phyloP scores from a whole-genome alignment of 2,329 filamentous ascomycete genomes.

The Fusarium sp. region DNA sequence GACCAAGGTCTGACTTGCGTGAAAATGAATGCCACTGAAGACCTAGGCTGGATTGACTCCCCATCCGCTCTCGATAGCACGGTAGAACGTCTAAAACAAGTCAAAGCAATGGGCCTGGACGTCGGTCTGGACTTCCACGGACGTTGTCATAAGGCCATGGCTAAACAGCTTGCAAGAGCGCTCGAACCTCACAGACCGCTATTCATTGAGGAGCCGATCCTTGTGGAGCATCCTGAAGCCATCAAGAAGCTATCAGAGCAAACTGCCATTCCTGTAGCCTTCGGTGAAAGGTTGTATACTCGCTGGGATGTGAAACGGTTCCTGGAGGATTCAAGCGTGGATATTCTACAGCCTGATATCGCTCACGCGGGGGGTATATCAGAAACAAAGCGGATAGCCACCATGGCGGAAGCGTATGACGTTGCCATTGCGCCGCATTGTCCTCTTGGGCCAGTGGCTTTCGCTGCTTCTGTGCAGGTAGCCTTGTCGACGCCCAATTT shows the following conservation, averaged over 20 bases:
- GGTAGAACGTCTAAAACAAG: conserved; percentile 74
- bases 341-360: conserved; percentile 80
- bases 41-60: conserved; percentile 81
- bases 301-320: conserved; percentile 81
- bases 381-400: conserved; percentile 75
- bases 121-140: conserved; percentile 84
- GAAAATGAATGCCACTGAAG: conserved; percentile 85
- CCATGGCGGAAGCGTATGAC: conserved; percentile 80
- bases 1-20: conserved; percentile 69
- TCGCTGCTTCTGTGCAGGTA: conserved; percentile 78
- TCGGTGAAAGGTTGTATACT: conserved; percentile 78
- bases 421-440: conserved; percentile 80
- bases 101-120: conserved; percentile 77
- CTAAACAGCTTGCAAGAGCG: conserved; percentile 76
- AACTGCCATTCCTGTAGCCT: conserved; percentile 71
- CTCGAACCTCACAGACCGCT: conserved; percentile 76
- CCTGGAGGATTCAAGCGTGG: conserved; percentile 74
- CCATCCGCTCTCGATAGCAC: conserved; percentile 71
- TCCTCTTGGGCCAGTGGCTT: conserved; percentile 77
- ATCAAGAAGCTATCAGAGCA: conserved; percentile 59
- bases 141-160: conserved; percentile 82
- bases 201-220: conserved; percentile 81
- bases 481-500: conserved; percentile 72
- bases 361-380: conserved; percentile 79
- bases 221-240: conserved; percentile 75